These are phyloP conservation scores for Cyberlindnera mississippiensis DNA, from an alignment of 805 yeast species.

Conservation along the genomic window DNA sequence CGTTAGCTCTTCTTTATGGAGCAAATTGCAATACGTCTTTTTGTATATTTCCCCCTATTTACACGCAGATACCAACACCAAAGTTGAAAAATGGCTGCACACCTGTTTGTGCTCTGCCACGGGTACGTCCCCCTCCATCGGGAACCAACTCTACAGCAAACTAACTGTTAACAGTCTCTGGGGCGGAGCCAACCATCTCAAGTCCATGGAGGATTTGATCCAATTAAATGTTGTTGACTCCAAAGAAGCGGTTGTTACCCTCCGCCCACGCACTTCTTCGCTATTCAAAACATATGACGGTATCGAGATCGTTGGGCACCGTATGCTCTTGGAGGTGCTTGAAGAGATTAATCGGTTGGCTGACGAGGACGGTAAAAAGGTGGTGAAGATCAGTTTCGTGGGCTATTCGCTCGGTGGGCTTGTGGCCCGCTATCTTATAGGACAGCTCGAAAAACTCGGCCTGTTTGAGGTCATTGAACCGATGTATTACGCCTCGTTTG, in stretches of 20 bases:
- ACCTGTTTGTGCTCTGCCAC: conserved; percentile 69
- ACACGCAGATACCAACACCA: not conserved
- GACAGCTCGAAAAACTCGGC: conserved; percentile 53
- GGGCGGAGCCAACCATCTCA: conserved; percentile 62
- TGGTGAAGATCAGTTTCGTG: conserved; percentile 61
- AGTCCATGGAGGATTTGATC: conserved; percentile 42
- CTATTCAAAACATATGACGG: conserved; percentile 86
- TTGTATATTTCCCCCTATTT: too few species aligned
- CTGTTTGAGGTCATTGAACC: conserved; percentile 61
- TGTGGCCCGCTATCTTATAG: conserved; percentile 76
- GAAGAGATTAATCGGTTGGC: conserved; percentile 35
- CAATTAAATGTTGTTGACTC: conserved; percentile 33
- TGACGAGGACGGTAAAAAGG: conserved; percentile 24
- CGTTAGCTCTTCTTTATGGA: too few species aligned
- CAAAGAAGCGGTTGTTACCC: conserved; percentile 41
- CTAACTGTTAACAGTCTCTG: conserved; percentile 37
- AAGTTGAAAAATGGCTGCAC: conserved; percentile 29
- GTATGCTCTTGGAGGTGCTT: conserved; percentile 64
- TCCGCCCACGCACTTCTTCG: conserved; percentile 56
- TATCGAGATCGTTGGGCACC: conserved; percentile 62
- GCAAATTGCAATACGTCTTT: too few species aligned
- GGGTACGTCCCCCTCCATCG: conserved; percentile 45
- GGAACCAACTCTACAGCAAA: not conserved
- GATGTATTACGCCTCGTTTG: conserved; percentile 59
- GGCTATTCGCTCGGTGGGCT: conserved; percentile 93